phyloP scores from a whole-genome alignment of 1,139 yeast species.

The Groenewaldozyma auringiensis region DNA sequence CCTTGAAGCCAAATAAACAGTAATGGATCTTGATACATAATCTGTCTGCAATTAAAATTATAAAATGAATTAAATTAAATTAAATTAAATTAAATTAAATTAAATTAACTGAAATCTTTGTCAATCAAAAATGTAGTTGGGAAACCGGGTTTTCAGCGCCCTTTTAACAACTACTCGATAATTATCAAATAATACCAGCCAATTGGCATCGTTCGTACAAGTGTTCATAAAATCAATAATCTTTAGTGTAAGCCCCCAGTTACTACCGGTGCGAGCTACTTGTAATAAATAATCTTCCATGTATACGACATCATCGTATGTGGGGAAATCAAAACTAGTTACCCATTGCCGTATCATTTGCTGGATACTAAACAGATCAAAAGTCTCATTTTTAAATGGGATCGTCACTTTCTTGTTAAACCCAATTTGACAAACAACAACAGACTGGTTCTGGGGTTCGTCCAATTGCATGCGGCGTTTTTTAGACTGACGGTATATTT shows the following conservation, averaged over 20 bases:
- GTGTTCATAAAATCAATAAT: background rate
- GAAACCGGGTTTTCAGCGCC: background rate
- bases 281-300: background rate
- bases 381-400: background rate
- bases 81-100: no score
- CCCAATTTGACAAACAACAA: background rate
- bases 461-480: background rate
- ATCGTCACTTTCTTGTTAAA: background rate
- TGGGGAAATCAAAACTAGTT: background rate
- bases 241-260: background rate
- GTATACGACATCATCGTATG: background rate
- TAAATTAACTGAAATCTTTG: background rate
- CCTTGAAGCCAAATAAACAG: slow-evolving; percentile 25
- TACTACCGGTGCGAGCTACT: background rate
- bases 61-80: background rate
- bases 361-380: background rate
- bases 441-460: background rate
- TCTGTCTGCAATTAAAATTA: no score
- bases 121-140: background rate
- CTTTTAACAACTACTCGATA: background rate
- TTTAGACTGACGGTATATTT: background rate
- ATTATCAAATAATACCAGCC: background rate
- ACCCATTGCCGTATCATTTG: background rate
- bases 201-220: background rate
- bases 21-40: background rate